phyloP scores from a whole-genome alignment of 192 early-diverging fungal genomes.

The Funneliformis mosseae region DNA sequence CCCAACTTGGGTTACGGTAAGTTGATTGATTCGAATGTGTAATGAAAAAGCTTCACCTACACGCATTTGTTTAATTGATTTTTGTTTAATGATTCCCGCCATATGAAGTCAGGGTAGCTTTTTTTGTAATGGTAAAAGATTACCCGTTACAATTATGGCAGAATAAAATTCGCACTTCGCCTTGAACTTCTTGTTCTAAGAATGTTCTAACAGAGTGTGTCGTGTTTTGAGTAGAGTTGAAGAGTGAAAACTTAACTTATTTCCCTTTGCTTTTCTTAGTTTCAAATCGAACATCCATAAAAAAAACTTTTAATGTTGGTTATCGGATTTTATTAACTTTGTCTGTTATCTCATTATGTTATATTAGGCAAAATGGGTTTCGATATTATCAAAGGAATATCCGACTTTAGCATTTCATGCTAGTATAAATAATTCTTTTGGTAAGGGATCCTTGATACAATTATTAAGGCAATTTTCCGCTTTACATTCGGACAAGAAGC shows the following conservation, averaged over 20 bases:
- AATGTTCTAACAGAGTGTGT: slow-evolving; percentile 17
- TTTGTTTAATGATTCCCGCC: not conserved
- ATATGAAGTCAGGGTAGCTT: slow-evolving; percentile 53
- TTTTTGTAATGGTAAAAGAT: slow-evolving; percentile 19
- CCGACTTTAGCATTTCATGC: slow-evolving; percentile 99
- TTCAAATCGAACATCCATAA: slow-evolving; percentile 17
- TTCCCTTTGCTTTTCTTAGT: slow-evolving; percentile 34
- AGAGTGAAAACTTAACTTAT: not conserved
- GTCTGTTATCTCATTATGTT: not conserved
- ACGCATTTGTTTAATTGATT: not conserved
- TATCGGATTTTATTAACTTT: not conserved
- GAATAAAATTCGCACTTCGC: slow-evolving; percentile 39
- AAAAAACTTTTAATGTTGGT: not conserved
- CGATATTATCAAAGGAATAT: slow-evolving; percentile 83
- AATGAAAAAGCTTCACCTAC: not conserved
- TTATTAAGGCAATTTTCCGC: slow-evolving; percentile 95
- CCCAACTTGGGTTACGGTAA: slow-evolving; percentile 96
- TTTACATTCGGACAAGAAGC: slow-evolving; percentile 96
- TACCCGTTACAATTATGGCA: slow-evolving; percentile 62
- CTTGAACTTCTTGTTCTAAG: slow-evolving; percentile 58
- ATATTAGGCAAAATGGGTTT: slow-evolving; percentile 87
- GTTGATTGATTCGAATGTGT: slow-evolving; percentile 32
- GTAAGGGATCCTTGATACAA: slow-evolving; percentile 96
- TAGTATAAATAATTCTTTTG: slow-evolving; percentile 98
- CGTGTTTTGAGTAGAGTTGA: slow-evolving; percentile 29